A percentile compares a stretch with the other conserved stretches of the same genome.
Evolutionary conservation across 352 stramenopile species (phyloP).

Genomic region (Phytophthora pistaciae): DNA sequence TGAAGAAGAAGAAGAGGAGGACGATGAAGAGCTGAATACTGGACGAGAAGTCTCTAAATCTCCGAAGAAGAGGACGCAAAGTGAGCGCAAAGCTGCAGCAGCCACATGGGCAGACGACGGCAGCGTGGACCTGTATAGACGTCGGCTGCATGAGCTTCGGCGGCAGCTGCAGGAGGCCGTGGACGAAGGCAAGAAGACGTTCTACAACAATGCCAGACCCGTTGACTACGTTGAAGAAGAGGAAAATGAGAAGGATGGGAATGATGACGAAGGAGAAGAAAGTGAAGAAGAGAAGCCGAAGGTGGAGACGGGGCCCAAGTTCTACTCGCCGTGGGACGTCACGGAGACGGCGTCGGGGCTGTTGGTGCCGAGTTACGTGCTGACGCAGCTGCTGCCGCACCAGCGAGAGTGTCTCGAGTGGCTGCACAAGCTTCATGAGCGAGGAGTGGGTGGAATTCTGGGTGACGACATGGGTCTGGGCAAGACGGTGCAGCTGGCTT

Average conservation of each 20-base stretch:
- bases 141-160: constrained; percentile 44
- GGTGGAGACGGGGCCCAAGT: constrained; percentile 22
- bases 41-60: constrained; percentile 5
- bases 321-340: constrained; percentile 61
- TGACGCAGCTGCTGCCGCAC: constrained; percentile 92
- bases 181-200: constrained; percentile 35
- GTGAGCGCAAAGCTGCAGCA: constrained; percentile 34
- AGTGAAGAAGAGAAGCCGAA: constrained; percentile 14
- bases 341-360: constrained; percentile 74
- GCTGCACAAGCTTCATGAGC: constrained; percentile 96
- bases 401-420: constrained; percentile 96
- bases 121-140: constrained; percentile 40
- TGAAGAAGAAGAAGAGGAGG: constrained; percentile 15
- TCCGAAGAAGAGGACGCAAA: constrained; percentile 4
- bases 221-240: constrained; percentile 16
- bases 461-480: constrained; percentile 97
- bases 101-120: constrained; percentile 58
- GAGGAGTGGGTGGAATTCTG: constrained; percentile 97
- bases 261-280: constrained; percentile 9
- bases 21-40: not conserved
- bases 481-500: constrained; percentile 96
- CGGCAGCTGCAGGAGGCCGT: constrained; percentile 36
- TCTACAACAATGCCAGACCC: constrained; percentile 54
- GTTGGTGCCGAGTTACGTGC: constrained; percentile 72
- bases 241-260: not conserved